Conservation (phyloP, 257 asterid species). For the Cruciata laevipes region DNA sequence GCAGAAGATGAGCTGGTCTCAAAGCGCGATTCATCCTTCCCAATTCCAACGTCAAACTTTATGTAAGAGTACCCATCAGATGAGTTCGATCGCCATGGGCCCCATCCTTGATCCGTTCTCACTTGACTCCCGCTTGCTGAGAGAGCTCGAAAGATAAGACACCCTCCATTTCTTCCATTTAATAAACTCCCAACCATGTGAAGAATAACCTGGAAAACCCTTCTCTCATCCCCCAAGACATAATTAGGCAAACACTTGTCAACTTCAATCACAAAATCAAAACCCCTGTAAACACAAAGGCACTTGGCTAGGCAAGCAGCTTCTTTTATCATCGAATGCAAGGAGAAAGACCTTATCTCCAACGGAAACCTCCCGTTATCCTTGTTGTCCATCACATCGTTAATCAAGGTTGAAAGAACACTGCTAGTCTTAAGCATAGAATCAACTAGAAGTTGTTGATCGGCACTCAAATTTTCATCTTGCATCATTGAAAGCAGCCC, state of each 20-base stretch:
- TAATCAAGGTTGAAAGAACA: conserved; percentile 60
- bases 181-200: conserved; percentile 81
- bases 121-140: conserved; percentile 49
- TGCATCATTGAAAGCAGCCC: conserved; percentile 75
- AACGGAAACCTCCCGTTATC: conserved; percentile 52
- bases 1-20: conserved; percentile 18
- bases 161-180: conserved; percentile 47
- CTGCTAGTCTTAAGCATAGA: conserved; percentile 68
- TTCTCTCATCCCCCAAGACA: conserved; percentile 87
- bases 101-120: conserved; percentile 56
- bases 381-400: conserved; percentile 71
- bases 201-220: conserved; percentile 74
- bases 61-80: conserved; percentile 46
- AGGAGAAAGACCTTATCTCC: conserved; percentile 52
- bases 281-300: conserved; percentile 58
- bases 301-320: conserved; percentile 82
- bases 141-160: conserved; percentile 45
- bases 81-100: conserved; percentile 51
- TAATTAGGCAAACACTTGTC: conserved; percentile 66
- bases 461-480: conserved; percentile 47
- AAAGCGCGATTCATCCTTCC: conserved; percentile 25
- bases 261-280: conserved; percentile 50
- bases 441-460: conserved; percentile 59
- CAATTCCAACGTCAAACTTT: conserved; percentile 55
- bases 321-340: conserved; percentile 67